Percentiles rank a stretch among this genome's conserved stretches.
These are phyloP conservation scores for Termitomyces sp. DNA, from an alignment of 768 basidiomycete genomes.

Conservation along the genomic window DNA sequence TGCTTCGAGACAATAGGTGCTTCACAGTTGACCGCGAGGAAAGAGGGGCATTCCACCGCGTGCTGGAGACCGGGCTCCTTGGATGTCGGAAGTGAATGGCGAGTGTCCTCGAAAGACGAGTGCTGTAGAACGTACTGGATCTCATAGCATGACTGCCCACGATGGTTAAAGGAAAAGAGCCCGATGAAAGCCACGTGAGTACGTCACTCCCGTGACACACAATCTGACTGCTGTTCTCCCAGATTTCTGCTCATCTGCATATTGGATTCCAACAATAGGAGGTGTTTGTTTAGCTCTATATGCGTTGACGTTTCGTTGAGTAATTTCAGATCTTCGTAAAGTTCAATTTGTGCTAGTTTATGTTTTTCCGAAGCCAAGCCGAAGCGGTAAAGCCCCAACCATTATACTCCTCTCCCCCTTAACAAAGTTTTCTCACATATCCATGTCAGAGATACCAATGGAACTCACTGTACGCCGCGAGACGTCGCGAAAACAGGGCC, in stretches of 20 bases:
- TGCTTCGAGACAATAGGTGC: constrained; percentile 5
- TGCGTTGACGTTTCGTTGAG: not conserved
- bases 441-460: constrained; percentile 6
- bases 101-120: not conserved
- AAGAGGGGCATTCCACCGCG: not conserved
- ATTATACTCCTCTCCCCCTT: not conserved
- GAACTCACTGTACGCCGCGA: constrained; percentile 8
- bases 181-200: not conserved
- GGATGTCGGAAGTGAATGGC: not conserved
- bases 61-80: not conserved
- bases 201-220: not conserved
- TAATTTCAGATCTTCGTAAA: not conserved
- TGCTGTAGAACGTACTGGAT: not conserved
- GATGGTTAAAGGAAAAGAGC: not conserved
- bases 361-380: not conserved
- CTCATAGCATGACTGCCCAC: not conserved
- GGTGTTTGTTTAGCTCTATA: not conserved
- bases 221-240: no score
- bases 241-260: not conserved
- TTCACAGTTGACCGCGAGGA: constrained; percentile 6
- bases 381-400: not conserved
- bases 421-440: not conserved
- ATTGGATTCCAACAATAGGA: not conserved
- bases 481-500: constrained; percentile 8
- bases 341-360: not conserved